A percentile compares a stretch with the other conserved stretches of the same genome.
These are phyloP conservation scores for Thuja plicata DNA, from an alignment of 83 land plant species.

Conservation along the genomic window DNA sequence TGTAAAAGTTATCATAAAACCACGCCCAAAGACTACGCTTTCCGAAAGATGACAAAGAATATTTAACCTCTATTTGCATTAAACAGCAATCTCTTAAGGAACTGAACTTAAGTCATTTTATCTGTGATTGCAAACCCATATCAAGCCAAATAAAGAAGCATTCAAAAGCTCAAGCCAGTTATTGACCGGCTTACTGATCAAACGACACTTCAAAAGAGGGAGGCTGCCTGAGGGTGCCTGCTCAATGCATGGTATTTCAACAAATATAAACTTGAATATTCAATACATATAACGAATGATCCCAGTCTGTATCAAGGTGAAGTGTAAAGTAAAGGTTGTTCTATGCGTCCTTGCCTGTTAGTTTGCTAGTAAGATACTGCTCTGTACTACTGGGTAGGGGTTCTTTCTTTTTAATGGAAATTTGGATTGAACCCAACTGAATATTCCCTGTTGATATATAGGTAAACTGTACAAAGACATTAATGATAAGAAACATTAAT, in stretches of 20 bases:
- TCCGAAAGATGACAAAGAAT: background rate
- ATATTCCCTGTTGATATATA: background rate
- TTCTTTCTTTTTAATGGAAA: background rate
- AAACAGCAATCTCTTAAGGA: background rate
- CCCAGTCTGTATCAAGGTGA: background rate
- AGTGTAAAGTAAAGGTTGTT: background rate
- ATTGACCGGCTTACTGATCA: background rate
- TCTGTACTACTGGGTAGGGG: background rate
- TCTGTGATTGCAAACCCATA: background rate
- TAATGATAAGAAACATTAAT: background rate
- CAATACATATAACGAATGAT: background rate
- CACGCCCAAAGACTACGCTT: background rate
- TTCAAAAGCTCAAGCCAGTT: background rate
- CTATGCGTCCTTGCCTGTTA: background rate
- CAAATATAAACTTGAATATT: too few relatives aligned
- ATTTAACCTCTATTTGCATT: background rate
- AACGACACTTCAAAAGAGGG: background rate
- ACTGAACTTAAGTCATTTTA: background rate
- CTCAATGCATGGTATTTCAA: background rate
- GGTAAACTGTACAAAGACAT: background rate
- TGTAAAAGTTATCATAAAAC: background rate
- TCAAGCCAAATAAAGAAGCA: background rate
- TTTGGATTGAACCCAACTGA: background rate
- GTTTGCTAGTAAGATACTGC: background rate
- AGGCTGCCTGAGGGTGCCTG: background rate